Percentiles rank a stretch among this genome's conserved stretches.
Conservation (phyloP, 768 basidiomycete genomes). For the Hygrophoropsis aurantiaca region DNA sequence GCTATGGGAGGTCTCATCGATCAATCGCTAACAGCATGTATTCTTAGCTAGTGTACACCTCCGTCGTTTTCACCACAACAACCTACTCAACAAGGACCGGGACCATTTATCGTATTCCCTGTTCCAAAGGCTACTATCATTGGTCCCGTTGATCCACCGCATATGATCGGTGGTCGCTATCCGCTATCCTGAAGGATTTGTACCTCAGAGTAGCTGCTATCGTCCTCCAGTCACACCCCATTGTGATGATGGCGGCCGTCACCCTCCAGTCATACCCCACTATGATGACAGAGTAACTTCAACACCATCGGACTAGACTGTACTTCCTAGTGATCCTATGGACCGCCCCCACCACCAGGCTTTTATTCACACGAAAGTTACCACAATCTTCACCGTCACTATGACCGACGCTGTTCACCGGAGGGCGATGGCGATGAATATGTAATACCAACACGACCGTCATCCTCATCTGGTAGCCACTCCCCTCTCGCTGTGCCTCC, state of each 20-base stretch:
- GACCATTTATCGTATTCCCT: slow-evolving; percentile 21
- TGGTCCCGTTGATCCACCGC: slow-evolving; percentile 12
- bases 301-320: slow-evolving; percentile 10
- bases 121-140: slow-evolving; percentile 12
- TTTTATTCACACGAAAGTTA: slow-evolving; percentile 7
- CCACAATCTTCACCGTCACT: slow-evolving; percentile 3
- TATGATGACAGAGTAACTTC: slow-evolving; percentile 5
- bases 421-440: slow-evolving; percentile 14
- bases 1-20: slow-evolving; percentile 8
- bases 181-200: slow-evolving; percentile 21
- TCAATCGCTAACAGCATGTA: too few species aligned
- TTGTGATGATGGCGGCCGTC: too few species aligned
- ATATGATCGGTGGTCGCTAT: slow-evolving; percentile 11
- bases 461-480: neutral
- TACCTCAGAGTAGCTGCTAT: slow-evolving; percentile 17
- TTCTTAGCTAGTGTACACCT: slow-evolving; percentile 3
- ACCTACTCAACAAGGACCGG: slow-evolving; percentile 2
- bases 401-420: slow-evolving; percentile 2
- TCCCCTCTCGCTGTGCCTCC: neutral
- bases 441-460: slow-evolving; percentile 15
- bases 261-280: slow-evolving; percentile 23
- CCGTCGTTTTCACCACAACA: slow-evolving; percentile 27
- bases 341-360: slow-evolving; percentile 29
- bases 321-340: slow-evolving; percentile 23
- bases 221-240: too few species aligned